Percentiles rank a stretch among this genome's conserved stretches.
These are phyloP conservation scores for Tremella mesenterica DNA, from an alignment of 768 basidiomycete species.

Conservation along the genomic window DNA sequence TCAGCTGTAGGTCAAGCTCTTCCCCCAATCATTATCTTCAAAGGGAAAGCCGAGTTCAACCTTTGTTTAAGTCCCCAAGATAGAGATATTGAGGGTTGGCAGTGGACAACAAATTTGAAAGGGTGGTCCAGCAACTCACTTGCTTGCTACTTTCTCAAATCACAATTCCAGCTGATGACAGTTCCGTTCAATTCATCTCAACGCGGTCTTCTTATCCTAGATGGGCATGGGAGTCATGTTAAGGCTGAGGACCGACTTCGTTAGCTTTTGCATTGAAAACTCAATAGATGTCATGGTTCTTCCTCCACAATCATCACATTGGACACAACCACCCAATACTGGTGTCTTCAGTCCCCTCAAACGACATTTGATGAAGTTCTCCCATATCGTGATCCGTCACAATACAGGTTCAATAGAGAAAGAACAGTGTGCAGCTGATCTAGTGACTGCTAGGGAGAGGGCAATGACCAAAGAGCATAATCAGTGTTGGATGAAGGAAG, in stretches of 20 bases:
- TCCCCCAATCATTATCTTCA: neutral
- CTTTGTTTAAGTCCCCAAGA: neutral
- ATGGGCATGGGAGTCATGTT: conserved; percentile 7
- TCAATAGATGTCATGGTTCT: too few relatives aligned
- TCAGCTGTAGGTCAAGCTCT: neutral
- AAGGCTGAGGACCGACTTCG: neutral
- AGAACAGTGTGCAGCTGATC: neutral
- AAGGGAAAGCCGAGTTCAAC: neutral
- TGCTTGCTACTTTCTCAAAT: neutral
- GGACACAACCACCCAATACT: conserved; percentile 7
- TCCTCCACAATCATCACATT: conserved; percentile 8
- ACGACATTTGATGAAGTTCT: too few relatives aligned
- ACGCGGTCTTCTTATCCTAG: conserved; percentile 2
- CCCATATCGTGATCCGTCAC: neutral
- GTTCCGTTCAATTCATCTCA: neutral
- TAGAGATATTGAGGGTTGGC: too few relatives aligned
- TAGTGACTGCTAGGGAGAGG: neutral
- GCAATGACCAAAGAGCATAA: neutral
- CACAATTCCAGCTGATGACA: neutral
- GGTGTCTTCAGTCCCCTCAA: conserved; percentile 1
- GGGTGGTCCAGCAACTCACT: conserved; percentile 1
- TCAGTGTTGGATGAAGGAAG: neutral
- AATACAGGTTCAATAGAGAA: neutral
- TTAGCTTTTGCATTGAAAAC: conserved; percentile 1
- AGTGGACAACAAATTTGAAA: neutral